A percentile compares a stretch with the other conserved stretches of the same genome.
These are phyloP conservation scores for Cordyceps javanica DNA, from an alignment of 2,329 filamentous ascomycete genomes.

Conservation along the genomic window DNA sequence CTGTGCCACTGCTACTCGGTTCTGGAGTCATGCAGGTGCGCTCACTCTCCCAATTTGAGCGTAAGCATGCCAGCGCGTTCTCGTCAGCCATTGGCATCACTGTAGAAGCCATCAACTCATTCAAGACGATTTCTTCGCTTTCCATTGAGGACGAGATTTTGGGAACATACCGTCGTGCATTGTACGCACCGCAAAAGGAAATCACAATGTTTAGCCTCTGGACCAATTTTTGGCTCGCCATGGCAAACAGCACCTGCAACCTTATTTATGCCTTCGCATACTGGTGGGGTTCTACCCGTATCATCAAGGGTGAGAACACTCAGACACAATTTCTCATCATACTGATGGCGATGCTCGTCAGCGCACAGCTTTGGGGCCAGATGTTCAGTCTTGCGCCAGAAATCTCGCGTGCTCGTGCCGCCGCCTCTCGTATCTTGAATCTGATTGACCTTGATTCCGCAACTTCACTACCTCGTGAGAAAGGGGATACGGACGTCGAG, in stretches of 20 bases:
- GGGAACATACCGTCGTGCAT: slow-evolving; percentile 44
- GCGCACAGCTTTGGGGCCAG: slow-evolving; percentile 66
- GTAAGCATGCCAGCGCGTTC: slow-evolving; percentile 59
- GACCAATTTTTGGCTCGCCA: slow-evolving; percentile 54
- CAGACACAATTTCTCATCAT: slow-evolving; percentile 71
- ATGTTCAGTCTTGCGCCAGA: slow-evolving; percentile 72
- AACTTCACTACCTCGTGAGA: slow-evolving; percentile 17
- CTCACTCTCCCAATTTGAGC: slow-evolving; percentile 55
- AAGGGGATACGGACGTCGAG: slow-evolving; percentile 33
- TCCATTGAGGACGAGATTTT: slow-evolving; percentile 47
- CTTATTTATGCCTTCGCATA: slow-evolving; percentile 70
- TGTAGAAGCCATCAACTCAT: slow-evolving; percentile 59
- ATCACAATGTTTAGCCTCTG: slow-evolving; percentile 43
- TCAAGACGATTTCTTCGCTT: slow-evolving; percentile 55
- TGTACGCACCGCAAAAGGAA: slow-evolving; percentile 47
- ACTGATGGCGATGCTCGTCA: slow-evolving; percentile 63
- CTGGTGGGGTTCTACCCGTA: slow-evolving; percentile 72
- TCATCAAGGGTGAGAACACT: slow-evolving; percentile 57
- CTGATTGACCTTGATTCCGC: slow-evolving; percentile 38
- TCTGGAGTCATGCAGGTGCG: slow-evolving; percentile 64
- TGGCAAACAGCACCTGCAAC: slow-evolving; percentile 55
- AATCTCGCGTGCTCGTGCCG: slow-evolving; percentile 59
- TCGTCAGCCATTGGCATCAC: slow-evolving; percentile 57
- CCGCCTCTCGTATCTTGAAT: slow-evolving; percentile 51
- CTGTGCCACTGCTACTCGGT: slow-evolving; percentile 62